Evolutionary conservation across 2,329 filamentous ascomycete genomes (phyloP), one percentile per base, ranked within the genome.

Genomic region (Nemania abortiva): DNA sequence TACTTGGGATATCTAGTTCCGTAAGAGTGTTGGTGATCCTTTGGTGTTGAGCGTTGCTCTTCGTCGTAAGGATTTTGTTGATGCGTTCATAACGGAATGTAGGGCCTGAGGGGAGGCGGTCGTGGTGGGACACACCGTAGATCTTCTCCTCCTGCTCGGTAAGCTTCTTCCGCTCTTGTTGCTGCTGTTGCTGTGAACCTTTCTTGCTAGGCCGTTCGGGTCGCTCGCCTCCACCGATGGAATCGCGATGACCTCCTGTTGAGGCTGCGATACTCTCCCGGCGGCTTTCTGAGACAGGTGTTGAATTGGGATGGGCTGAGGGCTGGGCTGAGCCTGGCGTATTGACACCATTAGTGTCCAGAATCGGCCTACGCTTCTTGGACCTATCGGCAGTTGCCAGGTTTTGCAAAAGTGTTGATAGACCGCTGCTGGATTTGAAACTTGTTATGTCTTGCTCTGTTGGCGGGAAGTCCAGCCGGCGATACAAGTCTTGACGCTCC

Each of bases 31-130:
- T 91, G 15, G 86, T 89, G 71, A 96, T 94, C 71, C 92, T 92
- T 69, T 89, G 81, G 73, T 93, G 92, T 78, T 95, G 92, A 69
- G 92, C 88, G 63, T 91, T 89, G 18, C 88, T 91, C 82, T 95
- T 95, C 72, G 91, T 91, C 45, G 90, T 89, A 65, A 94, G 91
- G 27, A 93, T 88, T 80, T 94, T 94, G 74, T 91, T 90, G 67
- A 95, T 88, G 79, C 89, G 91, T 75, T 95, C 92, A 31, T 94
- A 94, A 13, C 95, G 92, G 86, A 98, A 98, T 15, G 93, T 91
- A 42, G 97, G 93, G 6, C 96, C 95, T 9, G 91, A 92, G 1
- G 91, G 90, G 47, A 98, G 86, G 31, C 95, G 92, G 65, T 98
- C 95, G 78, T 95, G 92, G 72, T 93, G 90, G 7, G 91, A 89